Base-by-base conservation (phyloP, 352 stramenopile genomes). In the Pythium chondricola region DNA sequence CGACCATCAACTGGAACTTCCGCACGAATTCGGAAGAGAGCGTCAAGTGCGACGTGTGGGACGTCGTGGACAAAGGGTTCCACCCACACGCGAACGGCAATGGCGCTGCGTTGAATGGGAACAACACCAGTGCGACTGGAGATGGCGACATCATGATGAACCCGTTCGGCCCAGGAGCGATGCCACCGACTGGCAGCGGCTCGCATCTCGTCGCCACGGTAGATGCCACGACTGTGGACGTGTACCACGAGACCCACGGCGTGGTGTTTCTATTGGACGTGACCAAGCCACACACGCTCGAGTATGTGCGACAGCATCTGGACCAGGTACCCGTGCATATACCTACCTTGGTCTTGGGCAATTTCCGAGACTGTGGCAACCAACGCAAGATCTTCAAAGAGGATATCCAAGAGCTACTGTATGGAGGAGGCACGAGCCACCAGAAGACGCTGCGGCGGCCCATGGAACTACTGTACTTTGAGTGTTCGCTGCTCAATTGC, bases 41-140 rank as follows among this genome's bases (percentile, higher is more conserved):
- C 35, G 75, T 96, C 43, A 90, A 93, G 57, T 93, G 91, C 60
- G 88, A 97, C 45, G 78, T 96, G 10, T 94, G 88, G 85, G 86
- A 96, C 48, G 83, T 95, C n/a, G 85, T 95, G 5, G 86, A 96
- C 61, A 54, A 66, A n/a, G 83, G 75, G 21, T 85, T 93, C 31
- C 38, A 63, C 11, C 48, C 66, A 16, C 48, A 46, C 1, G 41
- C 64, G 5, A 48, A 70, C 4, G 59, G 42, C 9, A 37, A 30
- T 0, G 40, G 35, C 1, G 40, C 5, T 6, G 55, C 27, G n/a
- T 22, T 44, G 26, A 21, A 47, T 7, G 43, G 32, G 6, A 6
- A 30, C 14, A 35, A 26, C 14, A 2, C 33, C 8, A 25, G 21
- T 18, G 21, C 26, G 24, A 25, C 30, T 6, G 44, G 26, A 1